Evolutionary conservation across 352 stramenopile species (phyloP), one percentile per base, ranked within the genome.

Genomic region (Globisporangium recalcitrans): DNA sequence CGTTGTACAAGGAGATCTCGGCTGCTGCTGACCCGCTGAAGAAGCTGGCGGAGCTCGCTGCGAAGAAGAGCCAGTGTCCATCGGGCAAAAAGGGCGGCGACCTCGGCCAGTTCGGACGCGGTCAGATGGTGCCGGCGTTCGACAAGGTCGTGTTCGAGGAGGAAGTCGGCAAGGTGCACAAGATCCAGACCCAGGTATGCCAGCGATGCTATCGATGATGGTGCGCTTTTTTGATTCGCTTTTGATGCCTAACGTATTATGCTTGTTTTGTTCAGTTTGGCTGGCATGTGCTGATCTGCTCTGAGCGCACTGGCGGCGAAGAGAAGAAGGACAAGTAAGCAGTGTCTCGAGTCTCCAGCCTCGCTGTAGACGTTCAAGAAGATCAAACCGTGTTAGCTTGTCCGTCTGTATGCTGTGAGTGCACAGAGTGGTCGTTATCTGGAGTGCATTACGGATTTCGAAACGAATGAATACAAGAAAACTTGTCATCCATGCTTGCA

Each of bases 121-220:
- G 82, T 13, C 76, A 89, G 70, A 93, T 93, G 84, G 77, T 90
- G 59, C 74, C 80, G 3, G 77, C 80, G 66, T 91, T 93, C 32
- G 82, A 93, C 62, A 82, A 83, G 59, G 80, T 93, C 21, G 82
- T 88, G 32, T 91, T 93, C 59, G 78, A 93, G 53, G 69, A 79
- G 52, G 52, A 65, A 24, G 74, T 87, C 52, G 77, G 78, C 52
- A 68, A 76, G 14, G 78, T 90, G 29, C 78, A 91, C 74, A 93
- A 91, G 67, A 77, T 93, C 44, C 71, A 84, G 68, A 91, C 83
- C 19, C 78, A 90, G 81, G 81, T 89, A 71, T 14, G 48, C 48
- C 4, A 34, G 52, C 10, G 22, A 46, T 46, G 65, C 64, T 84
- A 75, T 81, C 29, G 27, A 21, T 47, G 21, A n/a, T 47, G 19